Conservation (phyloP, 202 grass and related monocot genomes). For the Digitaria exilis region DNA sequence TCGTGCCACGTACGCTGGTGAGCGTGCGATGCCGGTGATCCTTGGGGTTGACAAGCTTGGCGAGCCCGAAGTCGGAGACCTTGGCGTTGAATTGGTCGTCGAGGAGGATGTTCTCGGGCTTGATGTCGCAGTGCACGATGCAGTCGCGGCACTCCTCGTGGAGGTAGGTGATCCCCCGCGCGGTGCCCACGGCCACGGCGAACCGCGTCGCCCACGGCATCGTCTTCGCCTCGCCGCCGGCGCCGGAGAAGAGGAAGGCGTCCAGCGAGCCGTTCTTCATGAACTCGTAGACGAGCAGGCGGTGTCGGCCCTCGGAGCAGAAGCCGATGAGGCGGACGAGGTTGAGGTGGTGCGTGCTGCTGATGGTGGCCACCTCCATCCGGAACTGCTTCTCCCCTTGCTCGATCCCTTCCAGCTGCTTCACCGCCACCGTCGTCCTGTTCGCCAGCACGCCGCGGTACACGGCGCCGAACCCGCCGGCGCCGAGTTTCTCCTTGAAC, state of each 20-base stretch:
- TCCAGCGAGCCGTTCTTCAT: slow-evolving; percentile 97
- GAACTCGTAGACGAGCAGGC: slow-evolving; percentile 94
- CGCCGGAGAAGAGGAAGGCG: slow-evolving; percentile 84
- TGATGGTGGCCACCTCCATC: slow-evolving; percentile 99
- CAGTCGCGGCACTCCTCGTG: slow-evolving; percentile 99
- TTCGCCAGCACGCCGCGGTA: slow-evolving; percentile 86
- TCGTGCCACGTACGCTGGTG: slow-evolving; percentile 81
- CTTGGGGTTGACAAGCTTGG: slow-evolving; percentile 84
- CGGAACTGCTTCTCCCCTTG: slow-evolving; percentile 99
- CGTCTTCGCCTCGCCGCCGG: slow-evolving; percentile 36
- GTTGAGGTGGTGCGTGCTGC: slow-evolving; percentile 98
- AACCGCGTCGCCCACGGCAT: slow-evolving; percentile 70
- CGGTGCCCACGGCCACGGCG: slow-evolving; percentile 79
- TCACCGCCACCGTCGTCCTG: slow-evolving; percentile 75
- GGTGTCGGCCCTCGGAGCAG: slow-evolving; percentile 95
- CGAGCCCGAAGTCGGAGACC: slow-evolving; percentile 96
- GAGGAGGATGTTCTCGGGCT: slow-evolving; percentile 97
- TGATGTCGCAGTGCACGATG: slow-evolving; percentile 98
- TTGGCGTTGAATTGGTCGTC: slow-evolving; percentile 86
- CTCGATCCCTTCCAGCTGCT: slow-evolving; percentile 96
- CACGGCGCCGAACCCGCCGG: slow-evolving; percentile 83
- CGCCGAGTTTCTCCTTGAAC: slow-evolving; percentile 92
- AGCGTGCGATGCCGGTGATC: slow-evolving; percentile 90
- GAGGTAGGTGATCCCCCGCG: slow-evolving; percentile 88
- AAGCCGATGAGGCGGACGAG: slow-evolving; percentile 92